phyloP scores from a whole-genome alignment of 2,329 filamentous ascomycete genomes.

The Rosellinia necatrix region DNA sequence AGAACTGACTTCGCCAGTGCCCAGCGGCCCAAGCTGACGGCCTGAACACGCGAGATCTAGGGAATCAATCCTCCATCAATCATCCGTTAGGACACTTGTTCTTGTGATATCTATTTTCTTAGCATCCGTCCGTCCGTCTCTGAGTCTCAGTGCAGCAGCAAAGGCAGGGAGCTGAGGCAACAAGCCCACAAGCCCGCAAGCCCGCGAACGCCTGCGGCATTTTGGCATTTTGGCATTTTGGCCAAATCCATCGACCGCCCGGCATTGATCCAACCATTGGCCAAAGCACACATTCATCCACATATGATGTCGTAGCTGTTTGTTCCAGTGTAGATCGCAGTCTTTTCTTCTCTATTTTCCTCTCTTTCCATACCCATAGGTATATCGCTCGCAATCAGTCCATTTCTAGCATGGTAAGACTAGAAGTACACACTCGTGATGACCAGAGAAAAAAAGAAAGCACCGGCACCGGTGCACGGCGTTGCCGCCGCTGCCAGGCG shows the following conservation, averaged over 20 bases:
- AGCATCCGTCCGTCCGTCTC: slow-evolving; percentile 15
- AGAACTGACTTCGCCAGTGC: slow-evolving; percentile 15
- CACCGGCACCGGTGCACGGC: slow-evolving; percentile 34
- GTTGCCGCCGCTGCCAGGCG: slow-evolving; percentile 36
- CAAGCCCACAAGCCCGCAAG: no score
- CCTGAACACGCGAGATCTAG: slow-evolving; percentile 7
- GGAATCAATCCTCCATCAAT: slow-evolving; percentile 6
- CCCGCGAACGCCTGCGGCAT: slow-evolving; percentile 19
- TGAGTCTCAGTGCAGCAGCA: slow-evolving; percentile 26
- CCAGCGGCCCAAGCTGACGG: slow-evolving; percentile 11
- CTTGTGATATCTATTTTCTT: slow-evolving; percentile 29
- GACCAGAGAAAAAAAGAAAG: slow-evolving; percentile 42
- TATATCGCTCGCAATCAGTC: slow-evolving; percentile 28
- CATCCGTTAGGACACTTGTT: slow-evolving; percentile 21
- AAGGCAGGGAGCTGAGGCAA: no score
- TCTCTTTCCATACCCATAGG: slow-evolving; percentile 28
- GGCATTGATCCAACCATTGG: slow-evolving; percentile 25
- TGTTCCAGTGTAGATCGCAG: slow-evolving; percentile 32
- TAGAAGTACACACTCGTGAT: slow-evolving; percentile 39
- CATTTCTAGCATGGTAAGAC: slow-evolving; percentile 42
- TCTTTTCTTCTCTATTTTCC: slow-evolving; percentile 15
- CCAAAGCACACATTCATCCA: slow-evolving; percentile 31
- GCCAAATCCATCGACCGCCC: slow-evolving; percentile 23
- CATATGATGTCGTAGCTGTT: slow-evolving; percentile 36
- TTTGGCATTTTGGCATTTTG: no score